Base-by-base conservation (phyloP, 1,284 basidiomycete genomes). In the Marasmius sp. region DNA sequence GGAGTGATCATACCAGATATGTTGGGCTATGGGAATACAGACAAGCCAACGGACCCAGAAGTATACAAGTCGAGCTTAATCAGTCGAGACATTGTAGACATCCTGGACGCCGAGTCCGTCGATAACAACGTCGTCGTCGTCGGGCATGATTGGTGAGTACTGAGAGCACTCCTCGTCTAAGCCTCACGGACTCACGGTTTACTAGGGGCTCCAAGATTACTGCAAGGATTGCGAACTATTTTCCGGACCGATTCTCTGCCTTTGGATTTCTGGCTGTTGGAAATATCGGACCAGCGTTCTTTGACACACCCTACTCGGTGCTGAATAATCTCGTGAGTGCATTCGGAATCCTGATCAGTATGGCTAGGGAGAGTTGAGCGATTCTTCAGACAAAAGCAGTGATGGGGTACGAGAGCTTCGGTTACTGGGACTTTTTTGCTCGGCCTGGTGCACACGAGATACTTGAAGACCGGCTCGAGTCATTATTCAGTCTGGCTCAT, bases 111-210 rank as follows among this genome's bases (percentile, higher is more conserved):
- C 2, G 79, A 81, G 65, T 65, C 68, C 0, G 67, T 78, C 11
- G 65, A 70, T 7, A 68, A 71, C 39, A n/a, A 47, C 16, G 78
- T 73, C 36, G 67, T 85, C 57, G 75, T 68, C 5, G 73, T 85
- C 57, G 79, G 77, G 0, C 82, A 85, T 66, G 82, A 83, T 65
- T 83, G 82, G 82, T 82, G 71, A 71, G 20, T n/a, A 16, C 8
- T 10, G 45, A 11, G 8, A 8, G 9, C 16, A 18, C 45, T n/a
- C 16, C 20, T 20, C 20, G 16, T 6, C 6, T 2, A 4, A 16
- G 6, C 8, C 16, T 47, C 45, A 8, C 45, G 41, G 41, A 43
- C n/a, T 43, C 45, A 8, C 11, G 6, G 16, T n/a, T 8, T n/a
- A n/a, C 16, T 20, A 47, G 45, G 45, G 45, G 45, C 14, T 47